Evolutionary conservation across 148 eudicot genomes (phyloP).

Genomic region (Talinum fruticosum): DNA sequence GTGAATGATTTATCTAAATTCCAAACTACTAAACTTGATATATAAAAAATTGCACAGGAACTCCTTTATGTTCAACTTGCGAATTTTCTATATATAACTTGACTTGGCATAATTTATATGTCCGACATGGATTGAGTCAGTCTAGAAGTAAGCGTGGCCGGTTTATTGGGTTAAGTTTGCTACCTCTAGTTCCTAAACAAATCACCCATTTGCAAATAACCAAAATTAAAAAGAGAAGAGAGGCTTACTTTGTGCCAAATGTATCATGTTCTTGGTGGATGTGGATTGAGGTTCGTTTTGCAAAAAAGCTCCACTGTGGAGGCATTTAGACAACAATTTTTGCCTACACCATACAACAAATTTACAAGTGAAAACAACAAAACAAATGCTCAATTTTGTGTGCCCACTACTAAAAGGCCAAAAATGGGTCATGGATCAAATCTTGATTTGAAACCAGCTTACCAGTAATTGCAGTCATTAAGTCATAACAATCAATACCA

Average conservation of each 20-base stretch:
- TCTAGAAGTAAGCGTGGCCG: too few species aligned
- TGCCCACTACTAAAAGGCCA: neutral
- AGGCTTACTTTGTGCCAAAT: constrained; percentile 60
- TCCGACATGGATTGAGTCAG: too few species aligned
- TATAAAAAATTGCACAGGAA: too few species aligned
- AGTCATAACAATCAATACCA: constrained; percentile 50
- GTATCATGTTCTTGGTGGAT: constrained; percentile 61
- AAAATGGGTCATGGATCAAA: too few species aligned
- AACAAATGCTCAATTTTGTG: neutral
- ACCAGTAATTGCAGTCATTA: constrained; percentile 53
- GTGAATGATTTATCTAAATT: too few species aligned
- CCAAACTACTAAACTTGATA: too few species aligned
- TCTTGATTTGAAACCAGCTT: constrained; percentile 5
- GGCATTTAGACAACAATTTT: constrained; percentile 57
- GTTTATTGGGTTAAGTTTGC: too few species aligned
- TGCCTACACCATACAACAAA: neutral
- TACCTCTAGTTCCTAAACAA: too few species aligned
- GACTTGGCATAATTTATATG: too few species aligned
- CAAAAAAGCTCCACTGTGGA: constrained; percentile 54
- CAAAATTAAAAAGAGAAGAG: neutral
- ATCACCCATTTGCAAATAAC: too few species aligned
- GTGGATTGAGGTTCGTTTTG: constrained; percentile 71
- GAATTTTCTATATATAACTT: too few species aligned
- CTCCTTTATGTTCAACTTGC: too few species aligned
- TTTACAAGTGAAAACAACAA: neutral